Percentiles rank a stretch among this genome's conserved stretches.
phyloP scores from a whole-genome alignment of 2,329 filamentous ascomycete species.

The Pseudocercospora musae region DNA sequence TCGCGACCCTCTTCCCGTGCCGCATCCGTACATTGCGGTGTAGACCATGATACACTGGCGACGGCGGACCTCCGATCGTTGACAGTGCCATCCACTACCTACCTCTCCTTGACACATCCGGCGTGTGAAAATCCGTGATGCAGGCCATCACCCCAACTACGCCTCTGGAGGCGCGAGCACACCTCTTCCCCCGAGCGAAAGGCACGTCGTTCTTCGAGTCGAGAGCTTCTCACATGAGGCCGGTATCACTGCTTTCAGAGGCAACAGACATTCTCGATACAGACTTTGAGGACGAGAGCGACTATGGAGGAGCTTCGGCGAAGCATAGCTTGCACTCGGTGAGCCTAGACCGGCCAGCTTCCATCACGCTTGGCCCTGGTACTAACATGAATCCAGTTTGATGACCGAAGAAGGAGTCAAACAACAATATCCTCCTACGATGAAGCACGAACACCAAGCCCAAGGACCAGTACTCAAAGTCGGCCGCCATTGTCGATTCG shows the following conservation, averaged over 20 bases:
- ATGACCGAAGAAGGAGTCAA: slow-evolving; percentile 67
- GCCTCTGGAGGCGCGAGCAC: slow-evolving; percentile 42
- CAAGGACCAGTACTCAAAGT: slow-evolving; percentile 54
- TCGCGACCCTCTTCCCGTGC: slow-evolving; percentile 36
- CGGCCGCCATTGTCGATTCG: slow-evolving; percentile 58
- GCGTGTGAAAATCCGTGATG: slow-evolving; percentile 30
- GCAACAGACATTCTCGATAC: slow-evolving; percentile 77
- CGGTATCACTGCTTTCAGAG: slow-evolving; percentile 54
- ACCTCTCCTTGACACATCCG: background rate
- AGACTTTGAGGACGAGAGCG: slow-evolving; percentile 66
- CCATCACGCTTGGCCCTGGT: background rate
- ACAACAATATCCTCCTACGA: slow-evolving; percentile 86
- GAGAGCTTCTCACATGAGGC: slow-evolving; percentile 24
- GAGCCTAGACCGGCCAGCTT: slow-evolving; percentile 38
- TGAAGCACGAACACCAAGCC: slow-evolving; percentile 74
- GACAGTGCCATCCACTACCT: background rate
- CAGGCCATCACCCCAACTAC: slow-evolving; percentile 46
- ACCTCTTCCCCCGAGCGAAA: slow-evolving; percentile 50
- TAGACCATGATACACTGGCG: slow-evolving; percentile 24
- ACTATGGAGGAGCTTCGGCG: slow-evolving; percentile 52
- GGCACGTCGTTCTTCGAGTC: slow-evolving; percentile 60
- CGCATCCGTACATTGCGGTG: slow-evolving; percentile 26
- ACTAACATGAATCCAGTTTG: slow-evolving; percentile 28
- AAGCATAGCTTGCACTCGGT: slow-evolving; percentile 70
- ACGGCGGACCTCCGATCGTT: slow-evolving; percentile 17